Base-by-base conservation (phyloP, 495 filamentous ascomycete genomes). In the Amniculicola lignicola region DNA sequence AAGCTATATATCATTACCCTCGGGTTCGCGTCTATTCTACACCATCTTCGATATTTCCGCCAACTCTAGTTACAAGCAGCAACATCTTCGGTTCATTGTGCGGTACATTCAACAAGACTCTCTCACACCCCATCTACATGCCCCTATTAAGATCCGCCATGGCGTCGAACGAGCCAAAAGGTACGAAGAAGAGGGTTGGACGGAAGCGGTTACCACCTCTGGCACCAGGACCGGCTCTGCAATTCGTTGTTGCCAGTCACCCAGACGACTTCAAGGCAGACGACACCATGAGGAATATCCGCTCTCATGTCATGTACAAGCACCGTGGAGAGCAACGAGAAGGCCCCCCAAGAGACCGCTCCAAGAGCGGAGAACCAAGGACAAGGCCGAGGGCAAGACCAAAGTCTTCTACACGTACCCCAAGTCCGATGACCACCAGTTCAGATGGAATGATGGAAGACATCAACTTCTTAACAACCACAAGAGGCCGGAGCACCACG, bases 301-400 rank as follows among this genome's bases (percentile, higher is more conserved):
- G 59, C 6, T 62, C 59, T 15, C 59, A 62, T 37, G 59, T 62
- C 21, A 62, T 62, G 59, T 62, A 62, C 59, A 57, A 62, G 29
- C 59, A 62, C 41, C 59, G 59, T 44, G 47, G 48, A 38, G 59
- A 57, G 2, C 59, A 56, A 31, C 37, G 39, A 23, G 45, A 37
- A 31, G 36, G 12, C n/a, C 54, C 59, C 16, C 37, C 52, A 14
- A 10, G 37, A 18, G 39, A 40, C 12, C 51, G 52, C 25, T 39
- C 42, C 22, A 37, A 51, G 23, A 52, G 53, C 22, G 38, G 40
- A 15, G 53, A 58, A 28, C 21, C 19, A 14, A 38, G 31, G 14
- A 37, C 18, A 3, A 36, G 22, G n/a, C 18, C 23, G 1, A 14
- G n/a, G 10, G 33, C 33, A n/a, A 16, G 21, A n/a, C n/a, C n/a